These are phyloP conservation scores for Russula foetens DNA, from an alignment of 768 basidiomycete genomes.

Conservation along the genomic window DNA sequence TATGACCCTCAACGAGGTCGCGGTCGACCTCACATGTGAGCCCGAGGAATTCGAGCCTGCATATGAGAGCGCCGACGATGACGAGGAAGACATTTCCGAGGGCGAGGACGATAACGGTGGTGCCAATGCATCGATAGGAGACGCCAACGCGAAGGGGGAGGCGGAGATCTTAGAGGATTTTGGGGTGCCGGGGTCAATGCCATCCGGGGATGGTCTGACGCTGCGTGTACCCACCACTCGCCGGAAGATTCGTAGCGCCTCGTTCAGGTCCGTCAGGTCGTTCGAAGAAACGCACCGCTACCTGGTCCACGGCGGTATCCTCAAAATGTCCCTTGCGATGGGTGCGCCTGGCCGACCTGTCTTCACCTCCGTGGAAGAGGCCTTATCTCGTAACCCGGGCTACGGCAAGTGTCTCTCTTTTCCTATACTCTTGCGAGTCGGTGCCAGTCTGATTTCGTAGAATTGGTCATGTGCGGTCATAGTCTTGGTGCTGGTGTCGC, in stretches of 20 bases:
- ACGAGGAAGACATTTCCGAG: background rate
- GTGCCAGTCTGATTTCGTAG: conserved; percentile 27
- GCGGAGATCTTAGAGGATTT: background rate
- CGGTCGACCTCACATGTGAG: conserved; percentile 79
- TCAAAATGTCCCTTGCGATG: conserved; percentile 73
- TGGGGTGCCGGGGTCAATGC: background rate
- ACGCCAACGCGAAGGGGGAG: background rate
- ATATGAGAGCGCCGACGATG: conserved; percentile 19
- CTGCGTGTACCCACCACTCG: background rate
- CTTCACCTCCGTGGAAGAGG: conserved; percentile 63
- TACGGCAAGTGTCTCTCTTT: conserved; percentile 46
- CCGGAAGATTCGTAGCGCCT: conserved; percentile 10
- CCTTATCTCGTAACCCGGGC: conserved; percentile 56
- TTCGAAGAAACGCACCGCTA: conserved; percentile 31
- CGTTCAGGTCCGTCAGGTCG: conserved; percentile 15
- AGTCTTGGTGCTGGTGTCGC: conserved; percentile 81
- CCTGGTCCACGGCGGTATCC: conserved; percentile 74
- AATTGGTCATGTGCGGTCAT: conserved; percentile 74
- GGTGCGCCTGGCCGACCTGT: conserved; percentile 70
- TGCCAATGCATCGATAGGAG: background rate
- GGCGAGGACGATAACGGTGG: background rate
- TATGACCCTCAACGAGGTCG: conserved; percentile 82
- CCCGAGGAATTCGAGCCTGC: conserved; percentile 50
- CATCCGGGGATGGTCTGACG: background rate
- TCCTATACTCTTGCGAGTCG: background rate